A percentile compares a stretch with the other conserved stretches of the same genome.
phyloP scores from a whole-genome alignment of 164 flowering plant genomes.

The Brasenia schreberi region DNA sequence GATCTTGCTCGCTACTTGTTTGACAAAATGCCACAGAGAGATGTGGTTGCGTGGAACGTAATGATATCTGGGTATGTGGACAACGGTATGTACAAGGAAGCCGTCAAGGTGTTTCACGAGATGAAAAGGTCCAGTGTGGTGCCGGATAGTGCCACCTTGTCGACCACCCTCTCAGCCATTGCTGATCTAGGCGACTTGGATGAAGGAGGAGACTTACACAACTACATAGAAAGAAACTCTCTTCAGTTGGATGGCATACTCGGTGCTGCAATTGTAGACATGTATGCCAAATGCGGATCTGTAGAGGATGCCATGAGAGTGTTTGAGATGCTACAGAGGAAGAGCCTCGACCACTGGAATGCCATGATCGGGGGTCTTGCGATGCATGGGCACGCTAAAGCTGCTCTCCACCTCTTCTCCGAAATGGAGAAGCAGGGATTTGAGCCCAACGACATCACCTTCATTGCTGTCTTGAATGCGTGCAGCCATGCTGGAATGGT shows the following conservation, averaged over 20 bases:
- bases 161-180: slow-evolving; percentile 9
- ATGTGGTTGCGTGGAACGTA: slow-evolving; percentile 30
- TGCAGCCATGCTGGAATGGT: slow-evolving; percentile 19
- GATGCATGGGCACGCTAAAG: slow-evolving; percentile 10
- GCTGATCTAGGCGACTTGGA: slow-evolving; percentile 10
- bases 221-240: slow-evolving; percentile 3
- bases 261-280: slow-evolving; percentile 15
- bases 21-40: slow-evolving; percentile 68
- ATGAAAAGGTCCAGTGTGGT: slow-evolving; percentile 8
- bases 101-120: slow-evolving; percentile 8
- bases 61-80: slow-evolving; percentile 12
- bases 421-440: slow-evolving; percentile 8
- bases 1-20: slow-evolving; percentile 65
- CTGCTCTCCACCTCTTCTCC: slow-evolving; percentile 11
- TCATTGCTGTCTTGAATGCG: slow-evolving; percentile 13
- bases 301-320: slow-evolving; percentile 8
- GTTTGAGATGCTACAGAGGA: slow-evolving; percentile 7
- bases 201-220: slow-evolving; percentile 9
- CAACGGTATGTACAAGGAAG: slow-evolving; percentile 5
- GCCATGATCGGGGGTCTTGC: slow-evolving; percentile 17
- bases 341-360: slow-evolving; percentile 12
- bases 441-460: slow-evolving; percentile 9
- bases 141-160: slow-evolving; percentile 11
- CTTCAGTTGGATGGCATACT: slow-evolving; percentile 9
- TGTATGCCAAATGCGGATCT: slow-evolving; percentile 17